Evolutionary conservation across 768 basidiomycete species (phyloP).

Genomic region (Pleurotus salmoneostramineus): DNA sequence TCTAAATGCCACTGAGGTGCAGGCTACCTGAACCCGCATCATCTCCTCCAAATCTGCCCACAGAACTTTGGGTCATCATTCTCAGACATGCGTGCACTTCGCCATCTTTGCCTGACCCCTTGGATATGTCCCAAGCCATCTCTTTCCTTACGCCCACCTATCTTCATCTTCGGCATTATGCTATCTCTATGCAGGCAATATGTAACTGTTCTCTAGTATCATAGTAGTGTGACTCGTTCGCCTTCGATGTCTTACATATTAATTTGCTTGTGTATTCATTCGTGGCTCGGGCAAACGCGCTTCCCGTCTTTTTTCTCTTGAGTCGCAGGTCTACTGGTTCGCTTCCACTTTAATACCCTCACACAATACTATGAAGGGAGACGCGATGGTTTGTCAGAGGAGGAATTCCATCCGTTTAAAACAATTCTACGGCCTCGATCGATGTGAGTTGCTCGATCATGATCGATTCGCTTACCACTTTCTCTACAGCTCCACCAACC

Average conservation of each 20-base stretch:
- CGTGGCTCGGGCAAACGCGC: conserved; percentile 41
- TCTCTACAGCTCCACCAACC: no score
- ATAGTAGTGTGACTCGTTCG: conserved; percentile 48
- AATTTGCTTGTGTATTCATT: conserved; percentile 68
- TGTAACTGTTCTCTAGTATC: conserved; percentile 49
- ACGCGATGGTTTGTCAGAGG: conserved; percentile 21
- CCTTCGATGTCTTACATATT: conserved; percentile 55
- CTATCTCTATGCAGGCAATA: conserved; percentile 44
- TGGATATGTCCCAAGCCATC: conserved; percentile 44
- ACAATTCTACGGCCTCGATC: no score
- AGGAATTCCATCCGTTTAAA: conserved; percentile 55
- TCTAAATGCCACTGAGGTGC: background rate
- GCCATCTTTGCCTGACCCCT: conserved; percentile 30
- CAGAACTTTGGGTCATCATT: conserved; percentile 66
- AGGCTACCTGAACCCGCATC: background rate
- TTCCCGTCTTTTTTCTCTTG: conserved; percentile 39
- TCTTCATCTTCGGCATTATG: conserved; percentile 39
- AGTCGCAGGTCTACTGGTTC: conserved; percentile 7
- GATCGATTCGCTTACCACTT: no score
- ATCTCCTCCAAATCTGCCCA: conserved; percentile 38
- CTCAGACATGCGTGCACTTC: conserved; percentile 51
- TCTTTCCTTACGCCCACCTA: conserved; percentile 54
- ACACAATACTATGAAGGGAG: conserved; percentile 6
- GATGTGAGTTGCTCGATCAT: no score
- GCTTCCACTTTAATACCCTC: background rate